A percentile compares a stretch with the other conserved stretches of the same genome.
Evolutionary conservation across 2,329 filamentous ascomycete genomes (phyloP).

Genomic region (Zasmidium angulare): DNA sequence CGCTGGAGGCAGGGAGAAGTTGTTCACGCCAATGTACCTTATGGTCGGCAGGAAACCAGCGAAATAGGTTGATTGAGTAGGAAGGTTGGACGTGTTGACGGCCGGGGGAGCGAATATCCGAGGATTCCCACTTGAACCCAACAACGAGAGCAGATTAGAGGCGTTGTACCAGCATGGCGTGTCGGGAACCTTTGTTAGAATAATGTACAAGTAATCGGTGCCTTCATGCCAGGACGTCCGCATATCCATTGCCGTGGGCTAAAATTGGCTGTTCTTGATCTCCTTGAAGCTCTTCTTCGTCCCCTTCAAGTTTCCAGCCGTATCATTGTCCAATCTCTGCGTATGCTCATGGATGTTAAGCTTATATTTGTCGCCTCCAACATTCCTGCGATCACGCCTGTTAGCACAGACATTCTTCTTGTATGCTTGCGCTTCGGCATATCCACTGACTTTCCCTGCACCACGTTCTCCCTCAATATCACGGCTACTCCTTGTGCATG

Average conservation of each 20-base stretch:
- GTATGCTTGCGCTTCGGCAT: too few relatives aligned
- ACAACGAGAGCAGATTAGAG: too few relatives aligned
- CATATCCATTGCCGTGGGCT: not conserved
- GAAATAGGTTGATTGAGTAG: not conserved
- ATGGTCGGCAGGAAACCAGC: slow-evolving; percentile 88
- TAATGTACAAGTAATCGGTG: slow-evolving; percentile 8
- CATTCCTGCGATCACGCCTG: not conserved
- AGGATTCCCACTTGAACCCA: too few relatives aligned
- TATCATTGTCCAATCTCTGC: slow-evolving; percentile 90
- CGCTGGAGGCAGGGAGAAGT: slow-evolving; percentile 78
- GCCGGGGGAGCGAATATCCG: too few relatives aligned
- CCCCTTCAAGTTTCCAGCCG: slow-evolving; percentile 65
- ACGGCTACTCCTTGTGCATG: slow-evolving; percentile 81
- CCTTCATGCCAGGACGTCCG: not conserved
- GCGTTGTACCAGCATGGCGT: slow-evolving; percentile 12
- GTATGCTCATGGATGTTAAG: slow-evolving; percentile 87
- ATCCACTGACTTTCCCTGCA: slow-evolving; percentile 64
- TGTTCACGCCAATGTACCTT: slow-evolving; percentile 98
- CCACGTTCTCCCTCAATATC: slow-evolving; percentile 79
- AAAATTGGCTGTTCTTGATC: slow-evolving; percentile 35
- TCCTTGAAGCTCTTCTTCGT: slow-evolving; percentile 41
- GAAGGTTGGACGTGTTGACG: not conserved
- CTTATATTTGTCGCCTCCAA: slow-evolving; percentile 48
- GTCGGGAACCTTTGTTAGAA: slow-evolving; percentile 6
- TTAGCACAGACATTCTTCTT: not conserved